Evolutionary conservation across 768 basidiomycete genomes (phyloP), one percentile per base, ranked within the genome.

Genomic region (Trametes punicea): DNA sequence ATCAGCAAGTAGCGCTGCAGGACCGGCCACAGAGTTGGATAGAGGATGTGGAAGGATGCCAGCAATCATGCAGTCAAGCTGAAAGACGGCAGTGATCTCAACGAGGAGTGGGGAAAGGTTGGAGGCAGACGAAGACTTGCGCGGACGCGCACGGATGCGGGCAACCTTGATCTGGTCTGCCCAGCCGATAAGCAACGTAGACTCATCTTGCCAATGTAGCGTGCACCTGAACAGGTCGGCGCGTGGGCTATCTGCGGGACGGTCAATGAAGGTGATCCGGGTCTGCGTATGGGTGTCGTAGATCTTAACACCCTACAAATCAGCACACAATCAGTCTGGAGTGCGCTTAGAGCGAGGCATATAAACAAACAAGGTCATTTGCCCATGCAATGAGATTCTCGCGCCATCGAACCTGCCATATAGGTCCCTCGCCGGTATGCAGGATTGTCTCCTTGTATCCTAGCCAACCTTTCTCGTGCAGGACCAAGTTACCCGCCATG

Each of bases 391-490:
- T 93, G 27, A 97, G 75, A 45, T 81, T 81, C 1, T 85, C 87
- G 64, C 84, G 77, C 97, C 97, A 98, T 55, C 87, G 80, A 9
- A 87, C 83, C 48, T 86, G 84, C 93, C 94, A 98, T 49, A 99
- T 91, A 0, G 97, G 92, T 10, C 96, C 97, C 72, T 98, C 97
- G 4, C 88, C 90, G 31, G 75, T 77, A 65, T 93, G 87, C 18
- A 97, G 69, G 6, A 87, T 70, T 0, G 87, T 90, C 69, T 96
- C 94, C 65, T 91, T 97, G 65, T 97, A 90, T 0, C 96, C 94
- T 1, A 98, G 73, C 95, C 97, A 98, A 6, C 94, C 91, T 67
- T 97, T 98, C 75, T 98, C 96, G 60, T 90, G 83, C 63, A 97
- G 64, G n/a, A 90, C 76, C 25, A 99, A 74, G 20, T 79, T 84